A percentile compares a stretch with the other conserved stretches of the same genome.
These are phyloP conservation scores for Bryopsis sp. DNA, from an alignment of 139 green algal species.

Conservation along the genomic window DNA sequence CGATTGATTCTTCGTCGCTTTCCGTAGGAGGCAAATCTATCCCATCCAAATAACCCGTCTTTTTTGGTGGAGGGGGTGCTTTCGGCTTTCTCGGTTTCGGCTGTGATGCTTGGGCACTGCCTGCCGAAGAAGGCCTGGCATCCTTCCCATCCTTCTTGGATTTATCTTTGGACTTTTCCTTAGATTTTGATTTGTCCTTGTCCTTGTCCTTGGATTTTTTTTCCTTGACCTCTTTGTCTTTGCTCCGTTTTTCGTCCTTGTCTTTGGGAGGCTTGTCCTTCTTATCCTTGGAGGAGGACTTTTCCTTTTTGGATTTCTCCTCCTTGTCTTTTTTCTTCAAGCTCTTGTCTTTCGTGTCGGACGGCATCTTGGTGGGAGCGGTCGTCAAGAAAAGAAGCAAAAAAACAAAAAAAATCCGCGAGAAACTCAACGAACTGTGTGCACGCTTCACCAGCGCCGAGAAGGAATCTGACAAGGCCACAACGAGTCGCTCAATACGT, in stretches of 20 bases:
- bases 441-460: no score
- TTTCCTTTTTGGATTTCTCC: constrained; percentile 36
- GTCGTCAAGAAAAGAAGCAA: no score
- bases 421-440: no score
- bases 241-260: constrained; percentile 30
- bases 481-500: no score
- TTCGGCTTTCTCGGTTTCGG: constrained; percentile 21
- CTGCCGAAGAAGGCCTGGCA: not conserved
- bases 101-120: constrained; percentile 23
- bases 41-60: constrained; percentile 69
- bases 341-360: constrained; percentile 11
- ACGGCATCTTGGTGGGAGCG: no score
- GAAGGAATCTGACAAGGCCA: no score
- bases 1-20: constrained; percentile 53
- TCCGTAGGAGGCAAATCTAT: constrained; percentile 86
- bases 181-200: constrained; percentile 23
- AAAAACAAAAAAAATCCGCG: no score
- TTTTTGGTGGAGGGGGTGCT: constrained; percentile 5
- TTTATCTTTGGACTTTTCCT: constrained; percentile 7
- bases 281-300: constrained; percentile 43
- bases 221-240: constrained; percentile 20
- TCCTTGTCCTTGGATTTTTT: constrained; percentile 29
- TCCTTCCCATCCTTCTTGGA: constrained; percentile 21
- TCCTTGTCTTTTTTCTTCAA: constrained; percentile 19
- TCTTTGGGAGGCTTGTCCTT: constrained; percentile 39